Conservation (phyloP, 306 rosid genomes). For the Lupinus albus region DNA sequence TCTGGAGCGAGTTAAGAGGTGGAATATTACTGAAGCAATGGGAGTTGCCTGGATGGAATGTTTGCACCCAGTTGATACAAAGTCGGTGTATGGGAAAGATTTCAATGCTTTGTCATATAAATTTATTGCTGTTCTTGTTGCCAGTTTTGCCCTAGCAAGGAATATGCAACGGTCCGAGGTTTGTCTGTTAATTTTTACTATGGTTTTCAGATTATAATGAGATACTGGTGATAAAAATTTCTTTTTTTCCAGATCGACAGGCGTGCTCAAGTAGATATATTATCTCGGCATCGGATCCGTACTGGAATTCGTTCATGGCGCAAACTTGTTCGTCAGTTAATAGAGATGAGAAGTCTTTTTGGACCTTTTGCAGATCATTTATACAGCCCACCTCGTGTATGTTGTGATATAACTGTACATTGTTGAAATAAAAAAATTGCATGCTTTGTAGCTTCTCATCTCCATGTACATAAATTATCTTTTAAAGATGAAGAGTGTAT, state of each 20-base stretch:
- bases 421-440: constrained; percentile 35
- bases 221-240: constrained; percentile 43
- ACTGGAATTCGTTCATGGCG: constrained; percentile 88
- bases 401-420: constrained; percentile 44
- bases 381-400: constrained; percentile 75
- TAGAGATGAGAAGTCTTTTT: constrained; percentile 87
- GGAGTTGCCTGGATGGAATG: constrained; percentile 99
- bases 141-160: constrained; percentile 95
- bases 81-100: constrained; percentile 92
- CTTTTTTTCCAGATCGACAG: constrained; percentile 78
- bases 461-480: constrained; percentile 32
- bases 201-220: constrained; percentile 35
- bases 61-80: constrained; percentile 92
- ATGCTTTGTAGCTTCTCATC: constrained; percentile 31
- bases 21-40: constrained; percentile 95
- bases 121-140: constrained; percentile 91
- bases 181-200: constrained; percentile 37
- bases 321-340: constrained; percentile 78
- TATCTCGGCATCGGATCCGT: constrained; percentile 62
- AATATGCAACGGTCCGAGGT: constrained; percentile 98
- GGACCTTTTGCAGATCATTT: constrained; percentile 77
- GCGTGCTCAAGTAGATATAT: constrained; percentile 68
- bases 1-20: constrained; percentile 83
- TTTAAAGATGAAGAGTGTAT: no score
- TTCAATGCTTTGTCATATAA: constrained; percentile 88